Conservation (phyloP, 352 stramenopile genomes). For the Saprolegnia parasitica region DNA sequence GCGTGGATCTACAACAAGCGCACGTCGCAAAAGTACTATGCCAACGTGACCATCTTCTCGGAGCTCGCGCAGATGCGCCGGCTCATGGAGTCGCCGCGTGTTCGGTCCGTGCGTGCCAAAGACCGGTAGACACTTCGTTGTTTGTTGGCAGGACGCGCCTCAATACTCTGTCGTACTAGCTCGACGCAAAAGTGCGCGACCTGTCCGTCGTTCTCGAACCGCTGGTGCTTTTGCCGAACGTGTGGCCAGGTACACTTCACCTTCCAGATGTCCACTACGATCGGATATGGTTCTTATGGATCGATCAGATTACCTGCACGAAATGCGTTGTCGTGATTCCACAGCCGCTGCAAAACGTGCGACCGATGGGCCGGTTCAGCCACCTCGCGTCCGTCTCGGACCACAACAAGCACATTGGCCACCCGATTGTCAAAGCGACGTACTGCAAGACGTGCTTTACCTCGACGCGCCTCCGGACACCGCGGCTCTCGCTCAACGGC, state of each 20-base stretch:
- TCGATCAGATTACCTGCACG: conserved; percentile 24
- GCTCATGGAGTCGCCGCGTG: conserved; percentile 13
- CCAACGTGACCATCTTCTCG: not conserved
- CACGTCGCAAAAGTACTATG: conserved; percentile 9
- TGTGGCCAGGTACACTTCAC: conserved; percentile 29
- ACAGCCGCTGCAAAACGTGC: conserved; percentile 4
- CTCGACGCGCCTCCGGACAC: not conserved
- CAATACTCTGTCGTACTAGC: not conserved
- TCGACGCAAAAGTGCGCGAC: conserved; percentile 17
- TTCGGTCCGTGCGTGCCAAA: conserved; percentile 4
- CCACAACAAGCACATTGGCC: conserved; percentile 11
- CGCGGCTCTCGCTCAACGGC: not conserved
- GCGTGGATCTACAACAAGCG: conserved; percentile 26
- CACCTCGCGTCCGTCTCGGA: not conserved
- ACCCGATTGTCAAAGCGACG: conserved; percentile 8
- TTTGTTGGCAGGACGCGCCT: not conserved
- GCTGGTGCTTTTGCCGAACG: conserved; percentile 23
- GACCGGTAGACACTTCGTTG: not conserved
- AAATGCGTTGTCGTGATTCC: conserved; percentile 16
- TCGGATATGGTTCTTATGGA: too few species aligned
- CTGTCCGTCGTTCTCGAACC: conserved; percentile 17
- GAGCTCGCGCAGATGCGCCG: conserved; percentile 25
- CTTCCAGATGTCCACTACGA: too few species aligned
- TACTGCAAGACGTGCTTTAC: conserved; percentile 17
- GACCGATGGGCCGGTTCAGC: conserved; percentile 9